These are phyloP conservation scores for Stagonosporopsis cucurbitacearum DNA, from an alignment of 2,329 filamentous ascomycete genomes.

Conservation along the genomic window DNA sequence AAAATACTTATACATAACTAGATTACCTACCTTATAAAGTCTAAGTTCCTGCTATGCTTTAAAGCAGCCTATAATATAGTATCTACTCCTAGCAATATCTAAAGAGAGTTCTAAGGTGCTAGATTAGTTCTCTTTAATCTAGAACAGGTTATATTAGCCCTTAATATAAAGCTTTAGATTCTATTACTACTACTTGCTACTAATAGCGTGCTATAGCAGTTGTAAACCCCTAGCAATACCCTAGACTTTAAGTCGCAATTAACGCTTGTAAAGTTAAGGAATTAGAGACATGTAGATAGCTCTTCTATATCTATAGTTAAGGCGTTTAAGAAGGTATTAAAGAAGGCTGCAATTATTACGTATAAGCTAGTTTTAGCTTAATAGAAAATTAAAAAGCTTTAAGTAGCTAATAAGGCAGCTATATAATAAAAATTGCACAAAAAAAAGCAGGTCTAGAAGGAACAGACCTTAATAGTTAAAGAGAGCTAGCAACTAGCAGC, in stretches of 20 bases:
- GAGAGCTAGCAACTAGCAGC: background rate
- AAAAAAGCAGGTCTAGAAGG: background rate
- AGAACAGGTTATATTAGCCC: too few relatives aligned
- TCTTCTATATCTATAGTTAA: too few relatives aligned
- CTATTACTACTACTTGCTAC: background rate
- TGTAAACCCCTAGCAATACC: too few relatives aligned
- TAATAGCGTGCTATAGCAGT: background rate
- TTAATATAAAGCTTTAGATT: background rate
- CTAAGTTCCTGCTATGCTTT: background rate
- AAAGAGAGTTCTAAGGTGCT: too few relatives aligned
- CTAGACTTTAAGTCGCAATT: background rate
- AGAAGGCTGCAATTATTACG: too few relatives aligned
- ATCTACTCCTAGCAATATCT: too few relatives aligned
- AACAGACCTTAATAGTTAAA: background rate
- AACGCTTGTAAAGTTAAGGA: background rate
- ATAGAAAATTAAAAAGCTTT: background rate
- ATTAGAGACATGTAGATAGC: too few relatives aligned
- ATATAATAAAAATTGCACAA: conserved; percentile 7
- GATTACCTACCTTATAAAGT: background rate
- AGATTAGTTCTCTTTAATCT: too few relatives aligned
- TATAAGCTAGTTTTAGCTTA: background rate
- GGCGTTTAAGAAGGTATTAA: too few relatives aligned
- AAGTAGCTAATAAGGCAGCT: background rate
- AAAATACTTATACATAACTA: too few relatives aligned
- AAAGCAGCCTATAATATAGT: background rate